These are phyloP conservation scores for Melanogaster broomeanus DNA, from an alignment of 768 basidiomycete species.

Conservation along the genomic window DNA sequence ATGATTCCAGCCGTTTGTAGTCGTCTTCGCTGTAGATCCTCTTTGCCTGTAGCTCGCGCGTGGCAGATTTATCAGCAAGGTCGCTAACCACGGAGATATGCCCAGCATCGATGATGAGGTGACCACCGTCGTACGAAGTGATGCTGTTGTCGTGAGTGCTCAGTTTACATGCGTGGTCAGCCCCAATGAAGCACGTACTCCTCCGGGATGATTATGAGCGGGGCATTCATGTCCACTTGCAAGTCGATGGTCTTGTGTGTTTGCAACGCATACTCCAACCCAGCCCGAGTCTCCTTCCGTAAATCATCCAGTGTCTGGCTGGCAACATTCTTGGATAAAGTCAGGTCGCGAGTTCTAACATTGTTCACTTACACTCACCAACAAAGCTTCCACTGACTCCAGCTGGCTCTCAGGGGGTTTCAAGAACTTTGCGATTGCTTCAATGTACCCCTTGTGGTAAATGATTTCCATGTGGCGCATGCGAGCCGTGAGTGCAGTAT, in stretches of 20 bases:
- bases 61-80: conserved; percentile 79
- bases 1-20: conserved; percentile 77
- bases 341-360: neutral
- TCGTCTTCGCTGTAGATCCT: conserved; percentile 88
- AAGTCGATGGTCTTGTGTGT: conserved; percentile 95
- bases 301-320: conserved; percentile 92
- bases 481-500: conserved; percentile 83
- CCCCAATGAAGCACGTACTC: conserved; percentile 48
- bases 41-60: conserved; percentile 79
- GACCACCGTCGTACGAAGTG: conserved; percentile 72
- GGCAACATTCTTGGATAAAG: conserved; percentile 68
- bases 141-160: conserved; percentile 51
- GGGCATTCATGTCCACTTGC: conserved; percentile 96
- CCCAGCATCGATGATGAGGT: conserved; percentile 93
- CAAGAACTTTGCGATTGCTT: conserved; percentile 89
- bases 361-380: conserved; percentile 49
- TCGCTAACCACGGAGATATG: conserved; percentile 94
- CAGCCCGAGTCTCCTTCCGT: conserved; percentile 90
- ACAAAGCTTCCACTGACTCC: conserved; percentile 90
- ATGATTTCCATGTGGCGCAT: conserved; percentile 98
- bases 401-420: conserved; percentile 92
- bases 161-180: conserved; percentile 17
- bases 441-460: conserved; percentile 92
- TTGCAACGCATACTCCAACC: conserved; percentile 90
- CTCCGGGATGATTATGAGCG: conserved; percentile 96